Evolutionary conservation across 257 asterid genomes (phyloP).

Genomic region (Solanum infundibuliforme): DNA sequence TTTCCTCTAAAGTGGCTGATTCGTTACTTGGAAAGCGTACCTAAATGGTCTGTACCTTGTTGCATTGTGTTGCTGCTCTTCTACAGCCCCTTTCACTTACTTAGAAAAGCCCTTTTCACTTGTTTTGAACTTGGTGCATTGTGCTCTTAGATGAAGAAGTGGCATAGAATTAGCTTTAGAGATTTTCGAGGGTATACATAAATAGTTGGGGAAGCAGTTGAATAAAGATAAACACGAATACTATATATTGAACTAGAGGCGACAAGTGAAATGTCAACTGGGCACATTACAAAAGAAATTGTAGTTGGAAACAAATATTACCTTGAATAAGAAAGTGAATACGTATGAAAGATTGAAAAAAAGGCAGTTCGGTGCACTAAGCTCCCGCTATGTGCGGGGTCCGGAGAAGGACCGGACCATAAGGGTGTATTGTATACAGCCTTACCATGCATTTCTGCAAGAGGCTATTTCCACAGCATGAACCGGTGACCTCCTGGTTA

Average conservation of each 20-base stretch:
- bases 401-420: background rate
- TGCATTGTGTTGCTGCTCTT: background rate
- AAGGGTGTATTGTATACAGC: background rate
- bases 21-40: background rate
- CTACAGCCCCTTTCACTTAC: background rate
- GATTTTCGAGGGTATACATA: background rate
- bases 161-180: background rate
- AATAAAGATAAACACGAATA: background rate
- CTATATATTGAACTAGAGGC: background rate
- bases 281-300: background rate
- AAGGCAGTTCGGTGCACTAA: background rate
- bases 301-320: background rate
- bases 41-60: background rate
- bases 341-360: background rate
- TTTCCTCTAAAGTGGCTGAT: background rate
- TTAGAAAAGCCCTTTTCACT: background rate
- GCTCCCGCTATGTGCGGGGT: fast-evolving
- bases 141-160: background rate
- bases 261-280: background rate
- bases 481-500: fast-evolving
- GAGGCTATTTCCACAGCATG: background rate
- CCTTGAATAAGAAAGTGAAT: background rate
- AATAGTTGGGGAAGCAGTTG: background rate
- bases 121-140: background rate
- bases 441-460: background rate